Base-by-base conservation (phyloP, 2,329 filamentous ascomycete genomes). In the Zymoseptoria tritici region DNA sequence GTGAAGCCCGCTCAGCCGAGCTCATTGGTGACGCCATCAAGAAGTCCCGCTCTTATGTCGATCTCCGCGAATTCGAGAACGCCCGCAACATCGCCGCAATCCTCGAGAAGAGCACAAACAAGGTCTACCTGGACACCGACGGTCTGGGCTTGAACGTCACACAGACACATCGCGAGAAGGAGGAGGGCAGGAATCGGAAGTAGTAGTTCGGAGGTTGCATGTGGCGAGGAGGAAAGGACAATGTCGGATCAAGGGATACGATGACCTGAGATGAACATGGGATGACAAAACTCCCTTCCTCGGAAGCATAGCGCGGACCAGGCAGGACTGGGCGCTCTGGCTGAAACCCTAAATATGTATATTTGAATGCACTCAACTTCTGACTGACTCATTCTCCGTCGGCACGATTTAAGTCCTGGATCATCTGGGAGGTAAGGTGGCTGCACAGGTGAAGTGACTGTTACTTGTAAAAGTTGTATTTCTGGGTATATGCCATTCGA, bases 1-100 rank as follows among this genome's bases (percentile, higher is more conserved):
- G 94, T 91, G 94, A 99, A 80, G 94, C 94, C 55, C 90, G 94
- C 67, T 97, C 94, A 49, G 94, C 94, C 53, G 92, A 99, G 79
- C 87, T 99, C 65, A 97, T 99, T 72, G 94, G 94, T 77, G 94
- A 99, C 57, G 94, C 94, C 63, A 96, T 99, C 86, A 99, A 97
- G 90, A 99, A 97, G 88, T 95, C 84, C 81, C 89, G 92, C 79
- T 89, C 91, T 66, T 99, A 99, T 76, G 85, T 99, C 65, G 94
- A 97, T 78, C 84, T 99, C 73, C 90, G 95, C 79, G 94, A 96
- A 83, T 96, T 99, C 71, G 94, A 99, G 81, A 99, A 97, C 72
- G 94, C 94, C 6, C 84, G 90, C 67, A 83, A 85, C 59, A 96
- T 99, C 76, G 94, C 94, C n/a, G 77, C 82, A 68, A 87, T 96